A percentile compares a stretch with the other conserved stretches of the same genome.
phyloP scores from a whole-genome alignment of 306 rosid genomes.

The Cucurbita argyrosperma region DNA sequence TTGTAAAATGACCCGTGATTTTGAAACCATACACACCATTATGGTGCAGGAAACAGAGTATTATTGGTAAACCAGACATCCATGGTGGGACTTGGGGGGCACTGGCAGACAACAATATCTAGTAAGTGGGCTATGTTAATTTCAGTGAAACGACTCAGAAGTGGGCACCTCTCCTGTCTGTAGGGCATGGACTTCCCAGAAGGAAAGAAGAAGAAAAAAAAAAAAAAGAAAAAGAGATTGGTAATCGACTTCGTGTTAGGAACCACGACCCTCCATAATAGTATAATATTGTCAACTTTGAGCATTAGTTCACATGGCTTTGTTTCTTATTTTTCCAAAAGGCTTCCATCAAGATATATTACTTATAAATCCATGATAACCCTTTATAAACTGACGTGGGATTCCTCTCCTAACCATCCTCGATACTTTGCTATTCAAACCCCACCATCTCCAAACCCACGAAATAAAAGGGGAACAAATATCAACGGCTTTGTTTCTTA shows the following conservation, averaged over 20 bases:
- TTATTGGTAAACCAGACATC: neutral
- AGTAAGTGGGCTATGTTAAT: neutral
- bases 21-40: neutral
- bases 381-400: no score
- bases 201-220: no score
- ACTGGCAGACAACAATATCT: constrained; percentile 6
- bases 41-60: neutral
- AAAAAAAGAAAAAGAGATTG: neutral
- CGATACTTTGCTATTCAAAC: neutral
- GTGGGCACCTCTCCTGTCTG: neutral
- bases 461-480: neutral
- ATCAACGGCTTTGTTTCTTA: neutral
- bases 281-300: no score
- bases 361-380: no score
- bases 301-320: no score
- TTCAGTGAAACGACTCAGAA: neutral
- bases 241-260: neutral
- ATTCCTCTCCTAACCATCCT: no score
- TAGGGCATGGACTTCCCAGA: neutral
- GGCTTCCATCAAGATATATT: no score
- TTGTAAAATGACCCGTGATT: neutral
- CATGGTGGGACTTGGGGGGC: constrained; percentile 7
- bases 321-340: no score
- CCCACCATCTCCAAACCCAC: neutral
- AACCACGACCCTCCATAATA: no score